These are phyloP conservation scores for Gossypium gossypioides DNA, from an alignment of 441 rosid species.

Conservation along the genomic window DNA sequence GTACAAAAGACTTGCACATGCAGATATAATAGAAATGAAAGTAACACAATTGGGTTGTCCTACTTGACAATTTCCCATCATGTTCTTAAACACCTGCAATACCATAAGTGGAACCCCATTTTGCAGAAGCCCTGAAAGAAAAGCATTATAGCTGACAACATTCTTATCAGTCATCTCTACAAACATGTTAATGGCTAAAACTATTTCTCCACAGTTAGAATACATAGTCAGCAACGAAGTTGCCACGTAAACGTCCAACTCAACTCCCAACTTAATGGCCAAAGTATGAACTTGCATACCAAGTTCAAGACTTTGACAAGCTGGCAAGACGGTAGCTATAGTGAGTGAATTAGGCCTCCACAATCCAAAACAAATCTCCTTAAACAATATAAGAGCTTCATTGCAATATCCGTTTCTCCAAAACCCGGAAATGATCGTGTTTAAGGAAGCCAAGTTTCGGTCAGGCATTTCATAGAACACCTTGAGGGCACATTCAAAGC, in stretches of 20 bases:
- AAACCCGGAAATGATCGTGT: constrained; percentile 36
- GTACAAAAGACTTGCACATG: constrained; percentile 31
- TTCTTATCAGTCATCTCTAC: constrained; percentile 33
- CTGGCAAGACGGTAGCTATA: constrained; percentile 38
- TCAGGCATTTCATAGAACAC: constrained; percentile 41
- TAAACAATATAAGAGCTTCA: constrained; percentile 33
- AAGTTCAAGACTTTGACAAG: constrained; percentile 26
- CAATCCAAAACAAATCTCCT: constrained; percentile 19
- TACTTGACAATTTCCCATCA: constrained; percentile 33
- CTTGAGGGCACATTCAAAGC: constrained; percentile 23
- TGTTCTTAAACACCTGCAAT: constrained; percentile 41
- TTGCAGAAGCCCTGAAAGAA: constrained; percentile 40
- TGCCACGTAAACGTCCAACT: constrained; percentile 44
- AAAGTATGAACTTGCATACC: constrained; percentile 46
- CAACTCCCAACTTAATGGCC: constrained; percentile 49
- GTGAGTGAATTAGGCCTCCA: constrained; percentile 38
- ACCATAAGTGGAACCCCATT: constrained; percentile 34
- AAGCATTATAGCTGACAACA: constrained; percentile 55
- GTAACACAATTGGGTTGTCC: constrained; percentile 45
- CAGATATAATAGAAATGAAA: constrained; percentile 30
- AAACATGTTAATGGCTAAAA: constrained; percentile 39
- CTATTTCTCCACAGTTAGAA: constrained; percentile 29
- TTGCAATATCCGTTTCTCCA: constrained; percentile 24
- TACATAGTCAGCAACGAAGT: constrained; percentile 53
- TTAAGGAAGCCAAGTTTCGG: constrained; percentile 25